Percentiles rank a stretch among this genome's conserved stretches.
These are phyloP conservation scores for Candida rishiriensis DNA, from an alignment of 805 yeast genomes.

Conservation along the genomic window DNA sequence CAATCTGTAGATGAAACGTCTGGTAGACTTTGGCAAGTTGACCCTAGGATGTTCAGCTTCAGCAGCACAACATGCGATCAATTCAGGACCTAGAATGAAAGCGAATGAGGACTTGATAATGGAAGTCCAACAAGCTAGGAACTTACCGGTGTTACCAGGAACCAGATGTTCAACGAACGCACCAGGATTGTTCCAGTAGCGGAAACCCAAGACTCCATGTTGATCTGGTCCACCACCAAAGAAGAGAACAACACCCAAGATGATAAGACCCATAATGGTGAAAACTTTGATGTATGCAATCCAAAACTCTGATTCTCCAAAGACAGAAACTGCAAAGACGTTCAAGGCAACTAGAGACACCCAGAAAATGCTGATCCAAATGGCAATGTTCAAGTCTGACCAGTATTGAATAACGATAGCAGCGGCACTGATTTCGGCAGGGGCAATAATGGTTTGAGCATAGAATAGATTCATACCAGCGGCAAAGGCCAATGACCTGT, in stretches of 20 bases:
- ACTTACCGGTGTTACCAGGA: conserved; percentile 54
- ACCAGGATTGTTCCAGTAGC: conserved; percentile 36
- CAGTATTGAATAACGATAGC: conserved; percentile 58
- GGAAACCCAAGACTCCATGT: conserved; percentile 41
- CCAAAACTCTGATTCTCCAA: conserved; percentile 61
- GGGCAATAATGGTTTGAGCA: conserved; percentile 47
- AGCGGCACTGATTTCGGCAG: conserved; percentile 65
- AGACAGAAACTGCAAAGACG: conserved; percentile 46
- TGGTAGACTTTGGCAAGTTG: conserved; percentile 30
- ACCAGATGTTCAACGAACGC: conserved; percentile 46
- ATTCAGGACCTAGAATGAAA: conserved; percentile 41
- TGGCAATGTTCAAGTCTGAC: conserved; percentile 55
- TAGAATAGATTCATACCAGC: conserved; percentile 46
- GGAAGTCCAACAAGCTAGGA: conserved; percentile 60
- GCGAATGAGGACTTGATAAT: conserved; percentile 63
- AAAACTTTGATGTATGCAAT: conserved; percentile 60
- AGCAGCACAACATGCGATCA: conserved; percentile 29
- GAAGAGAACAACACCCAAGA: conserved; percentile 52
- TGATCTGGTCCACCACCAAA: conserved; percentile 62
- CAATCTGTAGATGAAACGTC: conserved; percentile 29
- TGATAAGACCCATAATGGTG: conserved; percentile 57
- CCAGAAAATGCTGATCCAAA: conserved; percentile 54
- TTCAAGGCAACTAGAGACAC: conserved; percentile 43
- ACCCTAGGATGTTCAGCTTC: conserved; percentile 30
- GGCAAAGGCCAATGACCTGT: conserved; percentile 57